Base-by-base conservation (phyloP, 805 yeast genomes). In the Wickerhamiella sergipiensis region DNA sequence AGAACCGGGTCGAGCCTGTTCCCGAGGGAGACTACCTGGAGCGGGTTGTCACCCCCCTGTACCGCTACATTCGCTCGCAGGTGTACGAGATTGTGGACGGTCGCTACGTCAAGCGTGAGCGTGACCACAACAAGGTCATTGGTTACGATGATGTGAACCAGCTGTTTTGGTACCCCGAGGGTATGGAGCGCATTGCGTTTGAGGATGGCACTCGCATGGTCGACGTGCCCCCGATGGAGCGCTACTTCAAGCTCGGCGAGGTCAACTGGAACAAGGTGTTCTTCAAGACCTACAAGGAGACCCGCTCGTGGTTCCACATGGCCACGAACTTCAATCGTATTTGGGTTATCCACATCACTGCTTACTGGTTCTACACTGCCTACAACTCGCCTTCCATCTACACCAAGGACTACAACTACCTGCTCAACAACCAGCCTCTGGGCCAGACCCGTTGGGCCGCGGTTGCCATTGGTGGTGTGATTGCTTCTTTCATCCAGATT, bases 91-190 rank as follows among this genome's bases (percentile, higher is more conserved):
- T 72, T 8, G 62, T 67, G 23, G 76, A 78, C 45, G 85, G 82
- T 3, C 69, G 68, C 49, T 78, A 74, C 67, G 71, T 74, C 38
- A 77, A 80, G 65, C 77, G 80, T 54, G 88, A 80, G 60, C 75
- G 75, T 58, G 92, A 86, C 67, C 92, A 80, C 71, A 63, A 72
- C 64, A 63, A 75, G 57, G 71, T 80, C 49, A 67, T 71, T 49
- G 75, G 98, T 68, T 92, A 92, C 68, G 99, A 92, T 73, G 99
- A 92, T 74, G 95, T 92, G 54, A 92, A 92, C 70, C 99, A 92
- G 75, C 77, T 92, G 61, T 92, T 94, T 72, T 92, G 99, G 99
- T 92, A 94, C 71, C 97, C 97, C 46, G 97, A 94, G 72, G 99
- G 98, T 76, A 85, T 92, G 58, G 82, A 94, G 53, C 83, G 92